phyloP scores from a whole-genome alignment of 768 basidiomycete species.

The Tylopilus vinaceipallidus region DNA sequence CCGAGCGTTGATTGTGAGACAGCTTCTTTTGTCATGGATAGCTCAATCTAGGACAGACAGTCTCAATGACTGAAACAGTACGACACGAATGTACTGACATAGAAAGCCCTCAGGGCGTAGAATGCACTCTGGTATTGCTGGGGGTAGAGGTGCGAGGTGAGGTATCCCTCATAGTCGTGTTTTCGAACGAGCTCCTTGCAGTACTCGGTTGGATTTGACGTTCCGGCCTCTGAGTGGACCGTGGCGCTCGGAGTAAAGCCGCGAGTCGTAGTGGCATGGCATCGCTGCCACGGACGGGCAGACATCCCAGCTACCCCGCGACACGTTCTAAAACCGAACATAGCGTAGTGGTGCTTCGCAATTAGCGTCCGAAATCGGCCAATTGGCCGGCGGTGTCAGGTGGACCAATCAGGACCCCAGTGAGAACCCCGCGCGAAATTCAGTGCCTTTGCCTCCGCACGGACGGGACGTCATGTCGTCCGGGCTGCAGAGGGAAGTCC shows the following conservation, averaged over 20 bases:
- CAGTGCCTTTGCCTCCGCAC: no score
- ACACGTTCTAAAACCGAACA: slow-evolving; percentile 20
- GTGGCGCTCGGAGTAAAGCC: slow-evolving; percentile 11
- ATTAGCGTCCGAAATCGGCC: slow-evolving; percentile 6
- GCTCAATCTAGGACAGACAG: slow-evolving; percentile 54
- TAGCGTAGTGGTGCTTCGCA: slow-evolving; percentile 8
- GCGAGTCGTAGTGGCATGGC: slow-evolving; percentile 3
- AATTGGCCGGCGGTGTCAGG: slow-evolving; percentile 23
- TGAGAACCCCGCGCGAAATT: background rate
- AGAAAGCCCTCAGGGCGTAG: slow-evolving; percentile 80
- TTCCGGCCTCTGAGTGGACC: slow-evolving; percentile 15
- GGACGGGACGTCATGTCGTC: slow-evolving; percentile 23
- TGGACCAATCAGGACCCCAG: slow-evolving; percentile 13
- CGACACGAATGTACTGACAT: slow-evolving; percentile 48
- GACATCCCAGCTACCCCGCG: slow-evolving; percentile 4
- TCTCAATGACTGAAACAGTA: slow-evolving; percentile 6
- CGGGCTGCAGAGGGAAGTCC: slow-evolving; percentile 49
- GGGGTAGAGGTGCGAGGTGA: slow-evolving; percentile 73
- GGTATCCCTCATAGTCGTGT: slow-evolving; percentile 80
- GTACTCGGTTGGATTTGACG: slow-evolving; percentile 51
- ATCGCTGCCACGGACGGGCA: slow-evolving; percentile 11
- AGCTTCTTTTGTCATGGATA: slow-evolving; percentile 73
- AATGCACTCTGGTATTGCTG: slow-evolving; percentile 60
- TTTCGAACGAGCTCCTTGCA: slow-evolving; percentile 71
- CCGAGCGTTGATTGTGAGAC: slow-evolving; percentile 74